Evolutionary conservation across 2,329 filamentous ascomycete species (phyloP), one percentile per base, ranked within the genome.

Genomic region (Clonostachys byssicola): DNA sequence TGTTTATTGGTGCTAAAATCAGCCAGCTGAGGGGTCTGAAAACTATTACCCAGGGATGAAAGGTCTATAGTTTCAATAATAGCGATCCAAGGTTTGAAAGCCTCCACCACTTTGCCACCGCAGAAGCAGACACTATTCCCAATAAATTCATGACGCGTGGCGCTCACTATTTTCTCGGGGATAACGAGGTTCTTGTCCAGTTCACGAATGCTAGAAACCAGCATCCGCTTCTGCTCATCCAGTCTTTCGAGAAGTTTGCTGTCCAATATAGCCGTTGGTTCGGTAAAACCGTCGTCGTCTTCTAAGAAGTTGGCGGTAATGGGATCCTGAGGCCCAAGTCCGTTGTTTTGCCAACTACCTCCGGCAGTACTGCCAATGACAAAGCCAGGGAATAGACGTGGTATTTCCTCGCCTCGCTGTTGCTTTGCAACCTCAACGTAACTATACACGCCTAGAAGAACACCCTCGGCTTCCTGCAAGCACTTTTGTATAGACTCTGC

Each of bases 341-440:
- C 72, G 71, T 86, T 86, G 56, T 85, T 86, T 58, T 86, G 89
- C 94, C 94, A 99, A 64, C 85, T 92, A 36, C 92, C 94, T 43
- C 92, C 92, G 5, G 82, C 80, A 40, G 77, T 83, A 64, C 89
- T 95, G 33, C 92, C 90, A 51, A 92, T 83, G 34, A 97, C 86
- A 62, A 99, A 99, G 1, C 94, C 94, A 16, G 94, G 94, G 47
- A 95, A 86, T 4, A 97, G 76, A n/a, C 94, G 85, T 14, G 89
- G 90, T 47, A 97, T 95, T 39, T 94, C 88, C 61, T 96, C 92
- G 48, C 92, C 92, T 48, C 92, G 81, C 65, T 97, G 94, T 63
- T 95, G 89, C 56, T 90, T 84, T 14, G 94, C 94, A 42, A 97
- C 89, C 62, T 97, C 92, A 35, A 97, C 92, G 64, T 96, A 99